Base-by-base conservation (phyloP, 2,329 filamentous ascomycete genomes). In the Cercospora citrullina region DNA sequence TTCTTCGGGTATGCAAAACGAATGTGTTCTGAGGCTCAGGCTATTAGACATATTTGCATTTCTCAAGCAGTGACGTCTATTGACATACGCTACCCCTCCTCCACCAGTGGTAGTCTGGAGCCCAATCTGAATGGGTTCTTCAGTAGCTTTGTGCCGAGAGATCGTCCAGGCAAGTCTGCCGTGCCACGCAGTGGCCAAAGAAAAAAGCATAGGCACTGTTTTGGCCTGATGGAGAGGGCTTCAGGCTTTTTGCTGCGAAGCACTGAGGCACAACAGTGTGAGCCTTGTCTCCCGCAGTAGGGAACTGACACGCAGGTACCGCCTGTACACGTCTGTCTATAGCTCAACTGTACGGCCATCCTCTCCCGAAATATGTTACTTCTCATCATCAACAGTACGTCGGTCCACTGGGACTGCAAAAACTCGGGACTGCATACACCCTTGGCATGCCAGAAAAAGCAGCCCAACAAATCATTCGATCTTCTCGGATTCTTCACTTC, bases 1-100 rank as follows among this genome's bases (percentile, higher is more conserved):
- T 21, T 31, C 21, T 14, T 51, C 8, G 36, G 39, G 23, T n/a
- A 30, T 26, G 31, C 10, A 26, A 21, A 26, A 30, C 14, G 12
- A 31, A 26, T 14, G 42, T 64, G 51, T 30, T 58, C 18, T 18
- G n/a, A n/a, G n/a, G 18, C 14, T 21, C 33, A 36, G 8, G 12
- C 28, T 18, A 39, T 60, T 30, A 28, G 28, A 36, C 30, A 60
- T 28, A 65, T 23, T 18, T 65, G 42, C 48, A 8, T n/a, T 21
- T 65, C 31, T 16, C 30, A 26, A 53, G 33, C 51, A 33, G 53
- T 64, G 62, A 57, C 55, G 63, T 60, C 63, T 51, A 26, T 60
- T 55, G 63, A 57, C 63, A 65, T 60, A 57, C 58, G 63, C 42
- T 65, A 65, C 63, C 63, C 63, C 63, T 65, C 63, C 63, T 57